Conservation (phyloP, 2,329 filamentous ascomycete genomes). For the Cytospora schulzeri region DNA sequence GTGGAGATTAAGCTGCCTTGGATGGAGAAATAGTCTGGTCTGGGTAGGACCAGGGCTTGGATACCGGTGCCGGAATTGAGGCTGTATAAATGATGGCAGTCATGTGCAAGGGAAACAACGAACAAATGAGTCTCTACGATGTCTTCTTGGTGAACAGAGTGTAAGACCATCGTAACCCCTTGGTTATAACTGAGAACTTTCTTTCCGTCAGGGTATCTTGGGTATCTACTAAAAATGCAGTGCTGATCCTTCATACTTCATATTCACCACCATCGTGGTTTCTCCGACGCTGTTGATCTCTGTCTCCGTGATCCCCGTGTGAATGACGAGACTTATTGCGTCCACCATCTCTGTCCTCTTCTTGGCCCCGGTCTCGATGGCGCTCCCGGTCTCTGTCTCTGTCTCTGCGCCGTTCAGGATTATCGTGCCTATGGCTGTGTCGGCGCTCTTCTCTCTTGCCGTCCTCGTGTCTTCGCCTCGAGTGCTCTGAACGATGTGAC, state of each 20-base stretch:
- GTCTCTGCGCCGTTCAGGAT: slow-evolving; percentile 3
- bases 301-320: background rate
- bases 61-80: too few relatives aligned
- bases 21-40: slow-evolving; percentile 38
- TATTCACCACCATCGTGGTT: background rate
- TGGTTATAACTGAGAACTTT: background rate
- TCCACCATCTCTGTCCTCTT: background rate
- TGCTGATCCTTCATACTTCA: background rate
- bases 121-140: background rate
- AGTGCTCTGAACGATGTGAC: slow-evolving; percentile 16
- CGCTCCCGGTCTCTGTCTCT: background rate
- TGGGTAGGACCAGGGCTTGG: background rate
- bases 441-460: slow-evolving; percentile 15
- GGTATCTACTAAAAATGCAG: slow-evolving; percentile 18
- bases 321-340: background rate
- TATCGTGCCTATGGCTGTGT: slow-evolving; percentile 15
- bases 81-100: too few relatives aligned
- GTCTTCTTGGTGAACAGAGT: background rate
- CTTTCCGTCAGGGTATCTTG: background rate
- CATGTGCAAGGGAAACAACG: too few relatives aligned
- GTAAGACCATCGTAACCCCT: too few relatives aligned
- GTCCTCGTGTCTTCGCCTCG: slow-evolving; percentile 10
- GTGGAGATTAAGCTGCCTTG: slow-evolving; percentile 57
- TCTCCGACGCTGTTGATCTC: background rate
- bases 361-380: background rate